Percentiles rank a stretch among this genome's conserved stretches.
Evolutionary conservation across 2,329 filamentous ascomycete genomes (phyloP).

Genomic region (Neofusicoccum sp.): DNA sequence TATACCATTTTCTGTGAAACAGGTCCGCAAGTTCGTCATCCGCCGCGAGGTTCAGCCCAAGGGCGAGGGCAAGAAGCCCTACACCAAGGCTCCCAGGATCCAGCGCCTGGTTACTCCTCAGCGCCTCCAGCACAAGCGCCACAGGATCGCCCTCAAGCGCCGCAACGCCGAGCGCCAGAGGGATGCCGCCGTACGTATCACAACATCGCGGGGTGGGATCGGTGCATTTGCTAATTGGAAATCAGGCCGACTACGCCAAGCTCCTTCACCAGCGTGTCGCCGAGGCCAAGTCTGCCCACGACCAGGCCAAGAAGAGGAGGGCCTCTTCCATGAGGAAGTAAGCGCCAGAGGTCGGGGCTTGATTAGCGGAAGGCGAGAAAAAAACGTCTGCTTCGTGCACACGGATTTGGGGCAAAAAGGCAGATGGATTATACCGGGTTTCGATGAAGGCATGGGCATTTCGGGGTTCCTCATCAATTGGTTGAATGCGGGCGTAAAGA

Average conservation of each 20-base stretch:
- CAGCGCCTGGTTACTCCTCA: slow-evolving; percentile 99
- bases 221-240: slow-evolving; percentile 35
- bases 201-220: neutral
- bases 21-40: slow-evolving; percentile 99
- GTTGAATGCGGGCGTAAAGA: slow-evolving; percentile 18
- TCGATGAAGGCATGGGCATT: slow-evolving; percentile 20
- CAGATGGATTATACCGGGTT: slow-evolving; percentile 19
- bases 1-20: slow-evolving; percentile 40
- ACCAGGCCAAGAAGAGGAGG: slow-evolving; percentile 92
- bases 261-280: slow-evolving; percentile 94
- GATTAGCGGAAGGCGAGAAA: neutral
- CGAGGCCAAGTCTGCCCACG: slow-evolving; percentile 93
- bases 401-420: slow-evolving; percentile 11
- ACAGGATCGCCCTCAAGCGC: slow-evolving; percentile 96
- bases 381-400: slow-evolving; percentile 1
- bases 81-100: slow-evolving; percentile 99
- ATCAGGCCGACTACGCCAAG: slow-evolving; percentile 92
- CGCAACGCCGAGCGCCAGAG: slow-evolving; percentile 95
- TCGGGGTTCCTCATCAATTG: slow-evolving; percentile 15
- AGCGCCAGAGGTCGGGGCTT: slow-evolving; percentile 24
- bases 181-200: slow-evolving; percentile 87
- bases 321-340: slow-evolving; percentile 92
- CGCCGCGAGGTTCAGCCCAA: slow-evolving; percentile 96
- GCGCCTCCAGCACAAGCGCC: slow-evolving; percentile 99
- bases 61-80: slow-evolving; percentile 94